phyloP scores from a whole-genome alignment of 2,329 filamentous ascomycete species.

The Neopestalotiopsis sp. region DNA sequence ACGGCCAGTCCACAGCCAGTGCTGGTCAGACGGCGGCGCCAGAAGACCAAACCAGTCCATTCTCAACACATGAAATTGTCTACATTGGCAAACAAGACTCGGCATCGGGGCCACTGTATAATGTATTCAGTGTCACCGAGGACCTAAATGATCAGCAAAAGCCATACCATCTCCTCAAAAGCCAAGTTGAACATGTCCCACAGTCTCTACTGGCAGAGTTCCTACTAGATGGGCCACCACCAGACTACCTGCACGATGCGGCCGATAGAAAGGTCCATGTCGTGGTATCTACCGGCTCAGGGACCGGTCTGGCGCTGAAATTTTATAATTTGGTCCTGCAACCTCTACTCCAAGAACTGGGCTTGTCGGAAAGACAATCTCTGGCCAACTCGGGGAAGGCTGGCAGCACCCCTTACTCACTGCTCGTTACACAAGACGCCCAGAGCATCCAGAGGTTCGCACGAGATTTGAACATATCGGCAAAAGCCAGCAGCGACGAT shows the following conservation, averaged over 20 bases:
- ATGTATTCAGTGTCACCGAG: slow-evolving; percentile 44
- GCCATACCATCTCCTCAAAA: slow-evolving; percentile 33
- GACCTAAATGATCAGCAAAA: slow-evolving; percentile 27
- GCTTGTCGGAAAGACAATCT: slow-evolving; percentile 33
- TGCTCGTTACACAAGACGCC: slow-evolving; percentile 67
- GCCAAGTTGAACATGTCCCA: slow-evolving; percentile 40
- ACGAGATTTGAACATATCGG: slow-evolving; percentile 32
- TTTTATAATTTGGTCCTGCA: slow-evolving; percentile 62
- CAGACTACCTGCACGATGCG: slow-evolving; percentile 38
- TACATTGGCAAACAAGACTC: slow-evolving; percentile 27
- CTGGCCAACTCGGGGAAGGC: neutral
- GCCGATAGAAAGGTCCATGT: slow-evolving; percentile 56
- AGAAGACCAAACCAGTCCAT: neutral
- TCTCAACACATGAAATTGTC: slow-evolving; percentile 38
- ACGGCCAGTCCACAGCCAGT: neutral
- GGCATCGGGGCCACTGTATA: slow-evolving; percentile 24
- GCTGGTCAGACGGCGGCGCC: neutral
- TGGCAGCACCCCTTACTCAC: slow-evolving; percentile 43
- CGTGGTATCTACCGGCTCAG: slow-evolving; percentile 71
- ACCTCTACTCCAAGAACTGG: slow-evolving; percentile 57
- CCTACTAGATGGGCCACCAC: slow-evolving; percentile 46
- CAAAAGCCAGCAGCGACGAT: slow-evolving; percentile 18
- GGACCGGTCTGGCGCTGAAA: slow-evolving; percentile 58
- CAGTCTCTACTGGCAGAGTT: slow-evolving; percentile 41
- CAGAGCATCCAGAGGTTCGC: slow-evolving; percentile 71